Evolutionary conservation across 371 early-diverging fungal genomes (phyloP).

Genomic region (Nematocida sp.): DNA sequence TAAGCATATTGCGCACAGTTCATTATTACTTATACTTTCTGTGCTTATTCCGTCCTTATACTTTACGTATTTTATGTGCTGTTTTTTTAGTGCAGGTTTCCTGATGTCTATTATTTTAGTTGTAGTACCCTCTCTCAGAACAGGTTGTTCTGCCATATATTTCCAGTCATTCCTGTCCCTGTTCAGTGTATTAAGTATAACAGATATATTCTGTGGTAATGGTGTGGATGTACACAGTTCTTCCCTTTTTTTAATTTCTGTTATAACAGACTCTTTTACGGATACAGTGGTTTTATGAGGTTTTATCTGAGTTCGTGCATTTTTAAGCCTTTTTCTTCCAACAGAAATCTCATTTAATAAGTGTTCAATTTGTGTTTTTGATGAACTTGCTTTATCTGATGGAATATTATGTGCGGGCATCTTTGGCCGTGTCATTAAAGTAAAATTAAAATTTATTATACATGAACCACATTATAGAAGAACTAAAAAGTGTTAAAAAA

Average conservation of each 20-base stretch:
- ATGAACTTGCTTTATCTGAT: no score
- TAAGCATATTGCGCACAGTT: slow-evolving; percentile 30
- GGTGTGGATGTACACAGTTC: neutral
- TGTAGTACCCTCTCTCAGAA: neutral
- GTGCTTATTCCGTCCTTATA: neutral
- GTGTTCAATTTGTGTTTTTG: no score
- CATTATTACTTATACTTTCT: neutral
- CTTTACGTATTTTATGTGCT: slow-evolving; percentile 8
- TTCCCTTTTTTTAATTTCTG: neutral
- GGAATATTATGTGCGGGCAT: neutral
- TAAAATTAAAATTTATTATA: neutral
- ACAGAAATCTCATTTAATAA: neutral
- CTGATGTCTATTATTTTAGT: slow-evolving; percentile 11
- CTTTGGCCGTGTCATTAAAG: neutral
- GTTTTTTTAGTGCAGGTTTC: slow-evolving; percentile 16
- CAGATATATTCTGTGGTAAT: neutral
- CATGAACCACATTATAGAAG: slow-evolving; percentile 5
- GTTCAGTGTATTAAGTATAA: neutral
- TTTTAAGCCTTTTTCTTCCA: neutral
- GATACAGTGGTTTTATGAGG: no score
- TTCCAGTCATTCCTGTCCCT: slow-evolving; percentile 15
- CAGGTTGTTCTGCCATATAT: slow-evolving; percentile 28
- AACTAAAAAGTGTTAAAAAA: neutral
- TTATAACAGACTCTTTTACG: neutral
- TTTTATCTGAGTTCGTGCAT: neutral